Conservation (phyloP, 495 filamentous ascomycete genomes). For the Penicillium turbatum region DNA sequence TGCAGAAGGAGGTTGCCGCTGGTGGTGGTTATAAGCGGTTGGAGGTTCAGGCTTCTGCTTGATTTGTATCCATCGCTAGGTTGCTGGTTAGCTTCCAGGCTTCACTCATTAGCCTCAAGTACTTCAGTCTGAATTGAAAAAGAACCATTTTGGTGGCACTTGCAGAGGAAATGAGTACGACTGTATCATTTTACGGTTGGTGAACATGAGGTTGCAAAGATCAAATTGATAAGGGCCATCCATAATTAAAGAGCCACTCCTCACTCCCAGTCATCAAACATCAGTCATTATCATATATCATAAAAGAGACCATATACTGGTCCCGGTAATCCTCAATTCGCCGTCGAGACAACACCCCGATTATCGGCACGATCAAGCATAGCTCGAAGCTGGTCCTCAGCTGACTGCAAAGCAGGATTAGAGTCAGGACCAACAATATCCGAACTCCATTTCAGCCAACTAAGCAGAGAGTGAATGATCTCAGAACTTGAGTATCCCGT, state of each 20-base stretch:
- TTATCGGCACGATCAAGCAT: constrained; percentile 29
- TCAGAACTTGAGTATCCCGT: constrained; percentile 10
- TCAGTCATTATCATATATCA: constrained; percentile 11
- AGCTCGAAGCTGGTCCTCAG: constrained; percentile 37
- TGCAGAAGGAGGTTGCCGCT: constrained; percentile 54
- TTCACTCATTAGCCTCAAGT: constrained; percentile 20
- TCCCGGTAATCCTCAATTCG: neutral
- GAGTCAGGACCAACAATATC: constrained; percentile 18
- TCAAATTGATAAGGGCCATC: too few species aligned
- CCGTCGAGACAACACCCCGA: neutral
- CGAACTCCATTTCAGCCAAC: constrained; percentile 34
- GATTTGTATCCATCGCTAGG: neutral
- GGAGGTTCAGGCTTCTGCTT: constrained; percentile 32
- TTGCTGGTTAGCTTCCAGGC: neutral
- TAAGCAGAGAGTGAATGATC: constrained; percentile 33
- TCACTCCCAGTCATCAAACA: neutral
- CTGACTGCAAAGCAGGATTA: constrained; percentile 25
- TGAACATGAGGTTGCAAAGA: neutral
- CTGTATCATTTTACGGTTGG: too few species aligned
- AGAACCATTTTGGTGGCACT: neutral
- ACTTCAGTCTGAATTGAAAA: neutral
- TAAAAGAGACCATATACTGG: neutral
- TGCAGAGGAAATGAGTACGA: too few species aligned
- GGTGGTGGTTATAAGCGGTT: constrained; percentile 45
- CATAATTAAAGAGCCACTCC: neutral